These are phyloP conservation scores for Capronia coronata DNA, from an alignment of 2,329 filamentous ascomycete species.

Conservation along the genomic window DNA sequence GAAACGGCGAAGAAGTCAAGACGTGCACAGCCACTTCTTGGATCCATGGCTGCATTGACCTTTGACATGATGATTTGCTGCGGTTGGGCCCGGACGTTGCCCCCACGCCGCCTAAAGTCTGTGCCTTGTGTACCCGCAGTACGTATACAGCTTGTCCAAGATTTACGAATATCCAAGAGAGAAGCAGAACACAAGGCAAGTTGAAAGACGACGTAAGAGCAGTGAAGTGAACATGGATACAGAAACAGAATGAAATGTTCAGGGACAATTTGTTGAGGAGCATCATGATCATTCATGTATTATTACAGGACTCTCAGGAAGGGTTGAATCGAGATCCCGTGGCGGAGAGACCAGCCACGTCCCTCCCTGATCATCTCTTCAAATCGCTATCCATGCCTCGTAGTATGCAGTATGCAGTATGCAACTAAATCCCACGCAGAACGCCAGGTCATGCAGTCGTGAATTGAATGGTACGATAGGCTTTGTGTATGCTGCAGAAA, in stretches of 20 bases:
- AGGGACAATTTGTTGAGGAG: background rate
- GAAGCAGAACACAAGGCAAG: no score
- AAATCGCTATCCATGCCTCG: no score
- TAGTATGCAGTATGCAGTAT: background rate
- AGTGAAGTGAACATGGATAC: no score
- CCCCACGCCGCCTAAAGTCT: background rate
- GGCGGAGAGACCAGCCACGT: background rate
- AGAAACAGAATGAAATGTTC: no score
- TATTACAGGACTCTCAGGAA: background rate
- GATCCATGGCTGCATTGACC: slow-evolving; percentile 4
- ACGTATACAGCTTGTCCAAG: no score
- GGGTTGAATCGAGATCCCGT: background rate
- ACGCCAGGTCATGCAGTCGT: slow-evolving; percentile 2
- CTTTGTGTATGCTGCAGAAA: background rate
- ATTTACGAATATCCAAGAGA: no score
- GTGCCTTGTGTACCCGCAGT: no score
- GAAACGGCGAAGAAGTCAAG: no score
- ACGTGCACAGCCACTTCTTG: background rate
- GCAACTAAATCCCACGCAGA: background rate
- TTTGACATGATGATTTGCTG: background rate
- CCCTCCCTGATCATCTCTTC: background rate
- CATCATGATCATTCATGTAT: background rate
- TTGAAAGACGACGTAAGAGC: no score
- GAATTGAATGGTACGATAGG: background rate
- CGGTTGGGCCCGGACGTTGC: background rate